Evolutionary conservation across 129 eudicot genomes (phyloP).

Genomic region (Pulicaria dysenterica): DNA sequence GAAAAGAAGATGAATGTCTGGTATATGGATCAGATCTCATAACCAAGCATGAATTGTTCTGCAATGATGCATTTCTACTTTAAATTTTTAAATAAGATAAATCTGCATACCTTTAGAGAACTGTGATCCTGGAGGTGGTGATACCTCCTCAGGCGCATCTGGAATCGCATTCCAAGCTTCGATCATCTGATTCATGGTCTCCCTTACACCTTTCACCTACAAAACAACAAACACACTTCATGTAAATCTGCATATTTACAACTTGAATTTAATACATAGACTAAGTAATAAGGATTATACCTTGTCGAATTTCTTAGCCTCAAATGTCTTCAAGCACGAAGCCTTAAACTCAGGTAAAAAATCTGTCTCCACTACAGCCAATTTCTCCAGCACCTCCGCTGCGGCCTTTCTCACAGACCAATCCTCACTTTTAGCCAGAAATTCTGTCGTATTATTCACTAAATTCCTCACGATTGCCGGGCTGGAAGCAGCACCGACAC

Average conservation of each 20-base stretch:
- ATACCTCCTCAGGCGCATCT: constrained; percentile 55
- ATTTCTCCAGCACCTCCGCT: constrained; percentile 63
- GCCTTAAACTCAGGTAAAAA: constrained; percentile 53
- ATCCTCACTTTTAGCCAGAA: constrained; percentile 66
- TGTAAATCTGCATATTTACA: constrained; percentile 1
- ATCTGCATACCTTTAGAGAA: constrained; percentile 52
- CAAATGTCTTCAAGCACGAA: constrained; percentile 67
- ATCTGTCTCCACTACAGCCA: constrained; percentile 61
- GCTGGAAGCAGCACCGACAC: constrained; percentile 53
- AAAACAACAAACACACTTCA: constrained; percentile 8
- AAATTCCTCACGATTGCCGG: constrained; percentile 42
- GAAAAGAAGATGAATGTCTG: not conserved
- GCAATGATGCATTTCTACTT: not conserved
- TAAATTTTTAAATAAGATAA: not conserved
- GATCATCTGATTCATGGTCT: constrained; percentile 74
- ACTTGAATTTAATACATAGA: not conserved
- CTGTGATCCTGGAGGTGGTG: constrained; percentile 44
- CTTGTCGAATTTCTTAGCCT: constrained; percentile 73
- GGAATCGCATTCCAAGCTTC: constrained; percentile 84
- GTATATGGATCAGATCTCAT: not conserved
- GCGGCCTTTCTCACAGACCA: constrained; percentile 84
- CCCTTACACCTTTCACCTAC: constrained; percentile 83
- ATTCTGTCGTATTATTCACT: constrained; percentile 53
- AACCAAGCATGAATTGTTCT: not conserved
- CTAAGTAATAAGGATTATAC: constrained; percentile 35